Evolutionary conservation across 345 rosid species (phyloP).

Genomic region (Carallia pectinifolia): DNA sequence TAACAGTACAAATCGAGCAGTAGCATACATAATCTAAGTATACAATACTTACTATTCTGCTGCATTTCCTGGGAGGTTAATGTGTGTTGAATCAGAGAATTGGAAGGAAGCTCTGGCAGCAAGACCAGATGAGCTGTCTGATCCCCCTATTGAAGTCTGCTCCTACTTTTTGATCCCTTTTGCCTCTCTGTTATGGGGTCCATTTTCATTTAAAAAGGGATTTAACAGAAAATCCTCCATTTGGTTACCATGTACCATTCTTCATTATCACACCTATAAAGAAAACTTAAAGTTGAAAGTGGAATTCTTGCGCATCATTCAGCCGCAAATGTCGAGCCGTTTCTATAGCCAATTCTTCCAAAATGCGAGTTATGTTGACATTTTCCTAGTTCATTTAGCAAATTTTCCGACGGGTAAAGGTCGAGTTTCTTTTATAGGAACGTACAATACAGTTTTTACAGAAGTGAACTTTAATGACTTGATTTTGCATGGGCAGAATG

Average conservation of each 20-base stretch:
- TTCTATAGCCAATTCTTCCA: not conserved
- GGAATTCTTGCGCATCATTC: not conserved
- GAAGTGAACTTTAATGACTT: too few species aligned
- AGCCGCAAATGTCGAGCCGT: not conserved
- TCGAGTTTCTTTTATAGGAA: too few species aligned
- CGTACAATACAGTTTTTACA: too few species aligned
- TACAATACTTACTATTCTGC: not conserved
- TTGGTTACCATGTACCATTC: not conserved
- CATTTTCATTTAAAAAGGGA: too few species aligned
- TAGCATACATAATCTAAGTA: not conserved
- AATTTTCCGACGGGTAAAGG: too few species aligned
- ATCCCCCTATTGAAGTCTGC: not conserved
- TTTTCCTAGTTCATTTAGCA: too few species aligned
- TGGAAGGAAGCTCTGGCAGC: not conserved
- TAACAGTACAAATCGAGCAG: constrained; percentile 71
- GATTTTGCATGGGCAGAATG: too few species aligned
- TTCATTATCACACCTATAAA: not conserved
- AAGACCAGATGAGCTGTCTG: constrained; percentile 13
- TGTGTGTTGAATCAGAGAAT: not conserved
- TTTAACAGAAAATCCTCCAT: too few species aligned
- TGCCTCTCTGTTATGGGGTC: too few species aligned
- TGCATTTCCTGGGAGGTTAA: not conserved
- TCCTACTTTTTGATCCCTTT: too few species aligned
- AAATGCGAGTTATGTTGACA: too few species aligned
- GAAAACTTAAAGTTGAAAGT: not conserved